Evolutionary conservation across 208 protist genomes (phyloP).

Genomic region (Crithidia fasciculata): DNA sequence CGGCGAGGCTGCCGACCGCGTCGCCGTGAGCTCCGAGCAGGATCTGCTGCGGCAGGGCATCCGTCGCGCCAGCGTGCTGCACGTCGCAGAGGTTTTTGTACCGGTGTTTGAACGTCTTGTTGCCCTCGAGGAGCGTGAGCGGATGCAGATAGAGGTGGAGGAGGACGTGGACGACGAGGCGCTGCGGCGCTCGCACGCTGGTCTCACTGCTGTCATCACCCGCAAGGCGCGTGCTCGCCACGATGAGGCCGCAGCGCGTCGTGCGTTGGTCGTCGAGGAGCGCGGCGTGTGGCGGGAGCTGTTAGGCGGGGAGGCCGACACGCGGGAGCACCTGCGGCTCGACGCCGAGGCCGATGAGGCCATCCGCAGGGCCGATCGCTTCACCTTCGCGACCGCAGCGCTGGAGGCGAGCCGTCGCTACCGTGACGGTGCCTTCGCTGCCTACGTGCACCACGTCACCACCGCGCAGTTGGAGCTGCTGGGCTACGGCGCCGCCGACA

Average conservation of each 20-base stretch:
- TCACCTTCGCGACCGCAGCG: not conserved
- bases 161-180: constrained; percentile 30
- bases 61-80: constrained; percentile 8
- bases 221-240: constrained; percentile 13
- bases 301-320: constrained; percentile 19
- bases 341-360: constrained; percentile 20
- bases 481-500: constrained; percentile 3
- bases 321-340: constrained; percentile 33
- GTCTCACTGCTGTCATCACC: constrained; percentile 2
- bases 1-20: constrained; percentile 43
- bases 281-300: constrained; percentile 24
- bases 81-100: constrained; percentile 15
- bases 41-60: constrained; percentile 27
- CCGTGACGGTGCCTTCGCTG: constrained; percentile 12
- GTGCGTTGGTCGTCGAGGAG: constrained; percentile 24
- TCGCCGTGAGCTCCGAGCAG: constrained; percentile 45
- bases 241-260: constrained; percentile 22
- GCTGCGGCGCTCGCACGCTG: not conserved
- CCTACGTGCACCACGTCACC: constrained; percentile 11
- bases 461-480: constrained; percentile 19
- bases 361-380: constrained; percentile 9
- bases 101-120: constrained; percentile 10
- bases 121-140: not conserved
- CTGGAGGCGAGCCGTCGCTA: constrained; percentile 5
- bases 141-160: constrained; percentile 33